These are phyloP conservation scores for Seminavis robusta DNA, from an alignment of 108 stramenopile species.

Conservation along the genomic window DNA sequence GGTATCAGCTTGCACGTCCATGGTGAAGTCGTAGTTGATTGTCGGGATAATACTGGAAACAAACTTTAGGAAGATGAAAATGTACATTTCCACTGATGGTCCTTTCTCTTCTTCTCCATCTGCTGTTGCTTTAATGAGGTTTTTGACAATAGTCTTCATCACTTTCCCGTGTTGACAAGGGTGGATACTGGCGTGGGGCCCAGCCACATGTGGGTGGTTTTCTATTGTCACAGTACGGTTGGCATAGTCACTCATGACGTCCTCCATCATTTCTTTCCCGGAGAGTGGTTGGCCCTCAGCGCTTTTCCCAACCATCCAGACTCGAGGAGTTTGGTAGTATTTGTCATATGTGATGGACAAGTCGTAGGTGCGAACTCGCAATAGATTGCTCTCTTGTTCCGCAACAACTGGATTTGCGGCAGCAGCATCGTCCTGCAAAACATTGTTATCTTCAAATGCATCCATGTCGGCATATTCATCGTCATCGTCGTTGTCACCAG, in stretches of 20 bases:
- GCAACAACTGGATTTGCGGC: conserved; percentile 20
- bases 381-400: conserved; percentile 45
- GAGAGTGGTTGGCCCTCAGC: conserved; percentile 83
- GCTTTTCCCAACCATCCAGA: conserved; percentile 94
- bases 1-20: conserved; percentile 88
- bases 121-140: conserved; percentile 52
- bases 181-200: conserved; percentile 94
- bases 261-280: conserved; percentile 93
- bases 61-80: conserved; percentile 99
- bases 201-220: conserved; percentile 88
- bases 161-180: conserved; percentile 98
- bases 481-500: conserved; percentile 32
- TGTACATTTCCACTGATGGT: conserved; percentile 90
- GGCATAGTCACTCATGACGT: conserved; percentile 98
- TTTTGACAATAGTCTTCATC: conserved; percentile 95
- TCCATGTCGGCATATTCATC: conserved; percentile 92
- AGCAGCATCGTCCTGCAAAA: conserved; percentile 70
- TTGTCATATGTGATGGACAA: conserved; percentile 97
- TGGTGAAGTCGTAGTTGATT: conserved; percentile 99
- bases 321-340: conserved; percentile 97
- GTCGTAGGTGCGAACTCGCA: conserved; percentile 93
- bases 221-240: conserved; percentile 98
- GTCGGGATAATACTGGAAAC: conserved; percentile 97
- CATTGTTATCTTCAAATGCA: conserved; percentile 84
- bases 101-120: conserved; percentile 19